phyloP scores from a whole-genome alignment of 371 early-diverging fungal genomes.

The Nematocida homosporus region DNA sequence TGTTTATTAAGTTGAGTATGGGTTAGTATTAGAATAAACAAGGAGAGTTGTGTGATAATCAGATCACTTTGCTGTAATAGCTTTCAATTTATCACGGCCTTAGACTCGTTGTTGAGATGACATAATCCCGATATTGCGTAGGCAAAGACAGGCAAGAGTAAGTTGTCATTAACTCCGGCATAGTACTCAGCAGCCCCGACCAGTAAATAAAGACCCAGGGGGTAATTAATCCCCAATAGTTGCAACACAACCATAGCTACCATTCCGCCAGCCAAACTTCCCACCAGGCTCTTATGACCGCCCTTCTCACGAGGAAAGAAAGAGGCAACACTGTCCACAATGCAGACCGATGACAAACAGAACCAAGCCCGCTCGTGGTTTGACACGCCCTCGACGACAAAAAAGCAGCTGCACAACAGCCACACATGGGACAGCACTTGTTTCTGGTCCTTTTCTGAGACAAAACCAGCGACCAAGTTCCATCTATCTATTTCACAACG shows the following conservation, averaged over 20 bases:
- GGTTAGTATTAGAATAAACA: too few relatives aligned
- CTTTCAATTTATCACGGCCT: too few relatives aligned
- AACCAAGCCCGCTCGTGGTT: slow-evolving; percentile 1
- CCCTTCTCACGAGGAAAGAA: slow-evolving; percentile 9
- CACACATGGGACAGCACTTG: slow-evolving; percentile 36
- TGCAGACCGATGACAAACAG: slow-evolving; percentile 41
- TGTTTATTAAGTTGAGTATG: too few relatives aligned
- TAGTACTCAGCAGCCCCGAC: slow-evolving; percentile 38
- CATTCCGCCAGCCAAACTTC: slow-evolving; percentile 18
- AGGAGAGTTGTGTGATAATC: too few relatives aligned
- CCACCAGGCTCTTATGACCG: slow-evolving; percentile 41
- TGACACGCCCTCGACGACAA: slow-evolving; percentile 1
- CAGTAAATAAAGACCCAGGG: slow-evolving; percentile 19
- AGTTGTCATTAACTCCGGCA: slow-evolving; percentile 33
- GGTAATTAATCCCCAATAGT: slow-evolving; percentile 13
- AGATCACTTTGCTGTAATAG: too few relatives aligned
- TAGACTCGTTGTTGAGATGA: too few relatives aligned
- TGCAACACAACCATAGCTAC: not conserved
- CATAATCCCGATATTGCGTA: too few relatives aligned
- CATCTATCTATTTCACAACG: not conserved
- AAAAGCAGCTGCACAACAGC: slow-evolving; percentile 1
- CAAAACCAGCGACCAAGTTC: slow-evolving; percentile 6
- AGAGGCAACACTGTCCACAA: slow-evolving; percentile 36
- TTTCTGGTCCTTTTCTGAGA: slow-evolving; percentile 37
- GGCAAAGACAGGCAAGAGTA: slow-evolving; percentile 34